Conservation (phyloP, 352 stramenopile species). For the Phytophthora rubi region DNA sequence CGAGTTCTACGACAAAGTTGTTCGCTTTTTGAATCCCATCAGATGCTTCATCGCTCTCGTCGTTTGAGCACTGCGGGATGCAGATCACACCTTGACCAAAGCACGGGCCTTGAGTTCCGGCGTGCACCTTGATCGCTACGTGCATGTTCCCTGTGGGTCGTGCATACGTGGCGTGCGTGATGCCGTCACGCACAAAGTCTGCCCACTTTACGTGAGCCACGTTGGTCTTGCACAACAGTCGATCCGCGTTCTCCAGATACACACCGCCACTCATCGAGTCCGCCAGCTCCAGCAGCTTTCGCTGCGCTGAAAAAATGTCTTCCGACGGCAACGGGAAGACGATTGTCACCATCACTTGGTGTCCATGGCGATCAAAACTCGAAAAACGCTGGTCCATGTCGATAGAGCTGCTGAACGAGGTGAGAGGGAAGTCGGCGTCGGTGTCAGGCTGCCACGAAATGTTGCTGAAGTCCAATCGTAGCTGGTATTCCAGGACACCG, state of each 20-base stretch:
- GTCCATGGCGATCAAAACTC: constrained; percentile 39
- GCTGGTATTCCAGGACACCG: constrained; percentile 63
- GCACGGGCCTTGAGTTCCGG: constrained; percentile 45
- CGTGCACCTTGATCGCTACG: constrained; percentile 75
- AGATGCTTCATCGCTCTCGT: constrained; percentile 28
- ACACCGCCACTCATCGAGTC: constrained; percentile 70
- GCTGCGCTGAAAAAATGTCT: constrained; percentile 85
- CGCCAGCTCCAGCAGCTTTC: constrained; percentile 80
- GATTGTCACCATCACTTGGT: constrained; percentile 63
- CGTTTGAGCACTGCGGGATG: constrained; percentile 45
- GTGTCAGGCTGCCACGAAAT: constrained; percentile 59
- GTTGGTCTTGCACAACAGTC: constrained; percentile 52
- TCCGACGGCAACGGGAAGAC: constrained; percentile 84
- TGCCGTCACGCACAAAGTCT: constrained; percentile 55
- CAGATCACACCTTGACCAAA: constrained; percentile 77
- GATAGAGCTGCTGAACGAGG: constrained; percentile 22
- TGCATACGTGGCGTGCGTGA: constrained; percentile 65
- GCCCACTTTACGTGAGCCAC: constrained; percentile 54
- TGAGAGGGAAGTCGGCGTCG: constrained; percentile 19
- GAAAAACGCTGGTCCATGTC: constrained; percentile 40
- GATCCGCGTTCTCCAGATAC: constrained; percentile 54
- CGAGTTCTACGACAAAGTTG: constrained; percentile 62
- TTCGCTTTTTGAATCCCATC: constrained; percentile 33
- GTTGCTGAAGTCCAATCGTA: constrained; percentile 57
- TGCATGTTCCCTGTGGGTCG: constrained; percentile 68